These are phyloP conservation scores for Petunia axillaris DNA, from an alignment of 257 asterid species.

Conservation along the genomic window DNA sequence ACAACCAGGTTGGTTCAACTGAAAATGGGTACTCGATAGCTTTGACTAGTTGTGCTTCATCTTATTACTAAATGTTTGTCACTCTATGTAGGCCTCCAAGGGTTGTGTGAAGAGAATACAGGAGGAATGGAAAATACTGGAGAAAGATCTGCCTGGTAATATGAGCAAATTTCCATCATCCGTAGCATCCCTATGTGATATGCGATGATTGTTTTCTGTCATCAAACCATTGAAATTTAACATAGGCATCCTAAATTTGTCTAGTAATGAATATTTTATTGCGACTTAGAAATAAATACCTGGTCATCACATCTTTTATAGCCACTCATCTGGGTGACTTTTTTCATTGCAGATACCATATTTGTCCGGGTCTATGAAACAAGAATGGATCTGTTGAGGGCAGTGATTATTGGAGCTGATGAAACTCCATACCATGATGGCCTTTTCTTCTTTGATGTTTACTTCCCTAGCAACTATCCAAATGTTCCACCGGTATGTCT, in stretches of 20 bases:
- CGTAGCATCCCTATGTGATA: constrained; percentile 8
- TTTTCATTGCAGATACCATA: constrained; percentile 31
- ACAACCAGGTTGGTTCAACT: constrained; percentile 19
- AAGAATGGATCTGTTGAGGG: constrained; percentile 44
- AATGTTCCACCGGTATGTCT: constrained; percentile 36
- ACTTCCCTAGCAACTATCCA: constrained; percentile 40
- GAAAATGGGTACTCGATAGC: neutral
- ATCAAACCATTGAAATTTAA: constrained; percentile 1
- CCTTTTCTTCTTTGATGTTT: constrained; percentile 42
- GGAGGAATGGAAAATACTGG: constrained; percentile 43
- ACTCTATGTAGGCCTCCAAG: constrained; percentile 25
- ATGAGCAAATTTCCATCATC: neutral
- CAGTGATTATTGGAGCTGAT: constrained; percentile 42
- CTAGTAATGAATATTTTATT: neutral
- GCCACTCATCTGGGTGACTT: constrained; percentile 2
- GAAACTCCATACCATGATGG: constrained; percentile 50
- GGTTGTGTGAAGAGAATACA: constrained; percentile 34
- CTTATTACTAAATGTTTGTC: neutral
- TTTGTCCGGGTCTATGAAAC: constrained; percentile 44
- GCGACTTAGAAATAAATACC: neutral
- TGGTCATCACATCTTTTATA: neutral
- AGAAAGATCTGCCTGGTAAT: constrained; percentile 42
- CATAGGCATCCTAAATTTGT: constrained; percentile 9
- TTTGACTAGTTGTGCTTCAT: neutral
- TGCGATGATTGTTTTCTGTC: constrained; percentile 9